phyloP scores from a whole-genome alignment of 768 basidiomycete genomes.

The Kwoniella mangroviensis region DNA sequence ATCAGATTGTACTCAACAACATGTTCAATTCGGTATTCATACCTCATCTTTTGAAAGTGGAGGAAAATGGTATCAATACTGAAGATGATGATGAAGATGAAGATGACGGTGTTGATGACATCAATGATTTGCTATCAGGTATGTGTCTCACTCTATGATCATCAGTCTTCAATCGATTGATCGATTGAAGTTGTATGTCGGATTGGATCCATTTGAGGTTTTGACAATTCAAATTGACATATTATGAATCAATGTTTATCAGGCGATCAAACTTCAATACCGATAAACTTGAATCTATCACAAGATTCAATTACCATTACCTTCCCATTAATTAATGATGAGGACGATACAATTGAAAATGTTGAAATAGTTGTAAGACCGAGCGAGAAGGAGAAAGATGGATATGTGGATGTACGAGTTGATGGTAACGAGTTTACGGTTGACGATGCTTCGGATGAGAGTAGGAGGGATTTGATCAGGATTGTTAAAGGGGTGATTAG shows the following conservation, averaged over 20 bases:
- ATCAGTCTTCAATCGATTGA: not conserved
- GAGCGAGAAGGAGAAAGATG: not conserved
- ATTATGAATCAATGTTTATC: not conserved
- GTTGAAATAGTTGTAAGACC: not conserved
- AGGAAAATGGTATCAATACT: not conserved
- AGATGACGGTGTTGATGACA: constrained; percentile 8
- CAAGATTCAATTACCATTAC: not conserved
- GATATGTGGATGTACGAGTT: not conserved
- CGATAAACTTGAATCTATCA: not conserved
- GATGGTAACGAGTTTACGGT: not conserved
- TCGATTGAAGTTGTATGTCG: not conserved
- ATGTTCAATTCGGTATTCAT: constrained; percentile 31
- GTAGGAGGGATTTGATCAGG: not conserved
- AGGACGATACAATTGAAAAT: not conserved
- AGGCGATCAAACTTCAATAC: constrained; percentile 3
- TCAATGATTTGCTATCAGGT: constrained; percentile 21
- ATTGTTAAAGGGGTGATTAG: not conserved
- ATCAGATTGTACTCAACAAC: constrained; percentile 35
- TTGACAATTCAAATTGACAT: not conserved
- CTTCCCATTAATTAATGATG: not conserved
- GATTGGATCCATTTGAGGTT: not conserved
- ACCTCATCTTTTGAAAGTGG: not conserved
- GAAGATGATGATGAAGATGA: constrained; percentile 11
- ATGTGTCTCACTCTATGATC: too few species aligned
- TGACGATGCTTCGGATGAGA: not conserved